Base-by-base conservation (phyloP, 306 rosid genomes). In the Ormosia semicastrata region DNA sequence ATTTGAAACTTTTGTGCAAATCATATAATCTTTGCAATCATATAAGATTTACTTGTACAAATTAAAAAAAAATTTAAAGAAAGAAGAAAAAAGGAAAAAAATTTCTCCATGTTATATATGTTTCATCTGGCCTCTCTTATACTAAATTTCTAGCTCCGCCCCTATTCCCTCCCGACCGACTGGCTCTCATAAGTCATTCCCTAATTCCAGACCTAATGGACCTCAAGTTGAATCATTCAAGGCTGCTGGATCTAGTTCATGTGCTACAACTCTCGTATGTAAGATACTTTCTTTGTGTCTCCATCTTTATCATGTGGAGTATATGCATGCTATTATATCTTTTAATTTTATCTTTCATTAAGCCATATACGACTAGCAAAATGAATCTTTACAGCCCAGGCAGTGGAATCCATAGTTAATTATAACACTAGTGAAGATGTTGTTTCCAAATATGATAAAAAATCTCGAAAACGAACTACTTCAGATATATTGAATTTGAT, bases 191-290 rank as follows among this genome's bases (percentile, higher is more conserved):
- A 85, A 89, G 46, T 78, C 96, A 8, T 72, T 54, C 33, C 85
- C 89, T 37, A 83, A 77, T 84, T 72, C 90, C 84, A 91, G 76
- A 85, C 75, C 94, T 66, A 91, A 86, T 82, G 98, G 91, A 63
- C 52, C 89, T 40, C 89, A 75, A 80, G 53, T 83, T 70, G 97
- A 93, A 75, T 84, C 91, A n/a, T 78, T 71, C 75, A 93, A 89
- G 87, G 87, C 78, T 88, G 72, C 89, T 65, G 97, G 90, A 81
- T 86, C 92, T 49, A 80, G 82, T 81, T 86, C 92, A 13, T 88
- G 89, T 88, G 87, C 84, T 36, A 83, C 95, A 36, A 87, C 97
- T 85, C 89, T 89, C 86, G 85, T 89, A 87, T 92, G 99, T 96
- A 96, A 92, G 97, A 91, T 82, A 73, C 88, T 79, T 75, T 63